Evolutionary conservation across 176 grass and related monocot genomes (phyloP).

Genomic region (Hsuehochloa calcarea): DNA sequence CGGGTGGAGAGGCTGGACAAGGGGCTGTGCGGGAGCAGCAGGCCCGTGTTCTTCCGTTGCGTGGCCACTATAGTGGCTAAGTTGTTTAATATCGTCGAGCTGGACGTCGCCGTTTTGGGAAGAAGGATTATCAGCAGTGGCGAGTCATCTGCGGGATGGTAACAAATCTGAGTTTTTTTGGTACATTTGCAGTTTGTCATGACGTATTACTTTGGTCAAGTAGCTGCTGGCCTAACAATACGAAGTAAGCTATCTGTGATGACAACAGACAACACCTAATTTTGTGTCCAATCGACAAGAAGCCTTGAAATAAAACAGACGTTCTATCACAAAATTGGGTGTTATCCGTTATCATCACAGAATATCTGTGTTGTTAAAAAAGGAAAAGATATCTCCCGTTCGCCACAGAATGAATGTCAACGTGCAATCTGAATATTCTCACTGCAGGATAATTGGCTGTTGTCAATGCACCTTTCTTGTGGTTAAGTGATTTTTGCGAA

Average conservation of each 20-base stretch:
- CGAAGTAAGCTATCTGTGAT: background rate
- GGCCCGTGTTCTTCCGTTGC: conserved; percentile 78
- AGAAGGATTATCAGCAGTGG: conserved; percentile 99
- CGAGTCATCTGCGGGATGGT: conserved; percentile 78
- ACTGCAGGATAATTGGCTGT: background rate
- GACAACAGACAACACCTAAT: background rate
- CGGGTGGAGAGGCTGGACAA: conserved; percentile 75
- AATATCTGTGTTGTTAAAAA: background rate
- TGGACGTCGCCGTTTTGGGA: conserved; percentile 80
- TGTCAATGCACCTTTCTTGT: no score
- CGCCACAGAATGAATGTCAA: background rate
- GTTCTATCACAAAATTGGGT: background rate
- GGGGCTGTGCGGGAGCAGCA: conserved; percentile 73
- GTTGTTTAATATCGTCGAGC: conserved; percentile 79
- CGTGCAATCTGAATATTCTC: background rate
- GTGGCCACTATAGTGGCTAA: conserved; percentile 82
- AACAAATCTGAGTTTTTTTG: conserved; percentile 9
- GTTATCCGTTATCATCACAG: no score
- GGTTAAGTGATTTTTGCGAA: background rate
- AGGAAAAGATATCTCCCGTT: background rate
- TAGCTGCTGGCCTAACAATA: background rate
- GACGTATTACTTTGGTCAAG: no score
- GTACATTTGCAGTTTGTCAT: background rate
- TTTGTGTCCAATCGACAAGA: background rate
- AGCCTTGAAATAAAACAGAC: background rate